These are phyloP conservation scores for Penicillium subrubescens DNA, from an alignment of 495 filamentous ascomycete genomes.

Conservation along the genomic window DNA sequence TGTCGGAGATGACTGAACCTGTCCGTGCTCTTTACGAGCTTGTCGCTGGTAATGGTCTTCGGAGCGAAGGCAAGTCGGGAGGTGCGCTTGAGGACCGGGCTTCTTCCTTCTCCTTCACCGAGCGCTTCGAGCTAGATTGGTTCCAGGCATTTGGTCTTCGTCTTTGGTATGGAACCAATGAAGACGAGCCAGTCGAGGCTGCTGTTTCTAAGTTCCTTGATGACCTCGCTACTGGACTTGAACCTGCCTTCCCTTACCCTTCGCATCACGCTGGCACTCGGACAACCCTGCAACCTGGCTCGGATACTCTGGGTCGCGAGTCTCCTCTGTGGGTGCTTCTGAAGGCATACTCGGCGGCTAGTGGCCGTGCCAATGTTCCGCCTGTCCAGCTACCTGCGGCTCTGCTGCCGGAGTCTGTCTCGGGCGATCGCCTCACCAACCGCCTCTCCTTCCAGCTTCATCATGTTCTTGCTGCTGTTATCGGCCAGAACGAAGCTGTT, in stretches of 20 bases:
- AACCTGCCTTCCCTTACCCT: conserved; percentile 61
- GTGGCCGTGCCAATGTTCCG: conserved; percentile 22
- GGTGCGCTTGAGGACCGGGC: conserved; percentile 74
- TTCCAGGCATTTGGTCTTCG: conserved; percentile 87
- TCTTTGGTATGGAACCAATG: conserved; percentile 77
- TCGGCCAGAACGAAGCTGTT: conserved; percentile 47
- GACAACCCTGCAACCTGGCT: conserved; percentile 48
- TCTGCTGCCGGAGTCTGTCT: conserved; percentile 52
- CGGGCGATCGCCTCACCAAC: conserved; percentile 67
- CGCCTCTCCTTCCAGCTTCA: conserved; percentile 83
- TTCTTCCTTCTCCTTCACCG: conserved; percentile 73
- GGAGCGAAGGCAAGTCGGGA: conserved; percentile 67
- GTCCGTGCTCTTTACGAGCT: conserved; percentile 89
- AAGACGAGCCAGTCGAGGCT: conserved; percentile 65
- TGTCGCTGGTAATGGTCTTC: conserved; percentile 79
- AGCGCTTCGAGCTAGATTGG: conserved; percentile 87
- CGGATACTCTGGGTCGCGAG: conserved; percentile 55
- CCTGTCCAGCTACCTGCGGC: conserved; percentile 38
- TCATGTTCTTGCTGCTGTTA: conserved; percentile 55
- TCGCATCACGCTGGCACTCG: conserved; percentile 60
- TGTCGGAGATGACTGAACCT: conserved; percentile 84
- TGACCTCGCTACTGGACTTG: conserved; percentile 65
- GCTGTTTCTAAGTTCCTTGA: conserved; percentile 70
- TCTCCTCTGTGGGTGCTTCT: conserved; percentile 86
- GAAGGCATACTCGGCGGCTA: conserved; percentile 68